Evolutionary conservation across 805 yeast genomes (phyloP), one percentile per base, ranked within the genome.

Genomic region (Brettanomyces anomalus): DNA sequence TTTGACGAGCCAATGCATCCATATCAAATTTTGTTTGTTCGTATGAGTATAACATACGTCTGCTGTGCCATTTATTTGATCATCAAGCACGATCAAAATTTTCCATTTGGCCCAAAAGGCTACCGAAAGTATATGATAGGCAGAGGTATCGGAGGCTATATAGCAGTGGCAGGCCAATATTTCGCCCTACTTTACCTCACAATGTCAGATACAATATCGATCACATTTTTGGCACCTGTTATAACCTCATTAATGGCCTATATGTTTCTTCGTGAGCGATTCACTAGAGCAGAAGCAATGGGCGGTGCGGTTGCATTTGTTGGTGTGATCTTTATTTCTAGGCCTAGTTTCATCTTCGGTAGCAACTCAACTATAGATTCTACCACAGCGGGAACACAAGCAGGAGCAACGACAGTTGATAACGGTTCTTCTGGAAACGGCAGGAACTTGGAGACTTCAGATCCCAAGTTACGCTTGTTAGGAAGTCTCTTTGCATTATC

Each of bases 271-370:
- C 71, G 75, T 36, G 96, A 88, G 55, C 60, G 71, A 7, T 82
- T 83, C 58, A 74, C 86, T 4, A 49, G 69, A 31, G 54, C 77
- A 14, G 96, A 89, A 61, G 84, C 79, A 0, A 53, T 71, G 0
- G 88, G 94, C 31, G 82, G 88, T 1, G 13, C 77, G 0, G 56
- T 78, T 5, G 85, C 96, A 0, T 65, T 88, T 16, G 48, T 68
- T 2, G 96, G 96, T 5, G 96, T 89, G 3, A 47, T 86, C 1
- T 58, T 88, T 21, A 84, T 88, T 51, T 90, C 95, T 1, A 76
- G 85, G 55, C 97, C 97, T 1, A 65, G 76, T 8, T 84, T 83
- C 48, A 48, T 87, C 30, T 79, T 85, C 53, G 83, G 85, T 4
- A 37, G 41, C 14, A 26, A 30, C 3, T 16, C 34, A 15, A 43